Conservation (phyloP, 2,329 filamentous ascomycete species). For the Ophiostoma triangulosporum region DNA sequence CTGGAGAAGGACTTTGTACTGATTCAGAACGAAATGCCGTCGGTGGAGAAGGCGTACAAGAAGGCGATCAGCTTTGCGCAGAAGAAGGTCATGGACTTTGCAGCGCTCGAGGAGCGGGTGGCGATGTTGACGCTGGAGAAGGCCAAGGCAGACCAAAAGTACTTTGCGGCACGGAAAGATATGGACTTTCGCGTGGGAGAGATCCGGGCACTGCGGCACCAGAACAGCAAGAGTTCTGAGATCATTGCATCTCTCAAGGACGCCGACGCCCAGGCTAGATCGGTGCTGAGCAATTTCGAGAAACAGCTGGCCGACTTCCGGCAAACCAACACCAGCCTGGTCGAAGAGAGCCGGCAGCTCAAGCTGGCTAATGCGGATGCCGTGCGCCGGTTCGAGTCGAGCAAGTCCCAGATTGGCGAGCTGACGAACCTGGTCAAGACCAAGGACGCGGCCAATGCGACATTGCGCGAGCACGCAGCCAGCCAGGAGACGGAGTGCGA, state of each 20-base stretch:
- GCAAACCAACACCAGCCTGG: slow-evolving; percentile 59
- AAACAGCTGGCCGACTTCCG: slow-evolving; percentile 79
- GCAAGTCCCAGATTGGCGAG: slow-evolving; percentile 64
- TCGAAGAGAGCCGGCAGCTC: slow-evolving; percentile 59
- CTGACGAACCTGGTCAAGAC: slow-evolving; percentile 59
- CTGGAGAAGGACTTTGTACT: slow-evolving; percentile 70
- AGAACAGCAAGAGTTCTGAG: slow-evolving; percentile 83
- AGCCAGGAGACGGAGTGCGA: slow-evolving; percentile 64
- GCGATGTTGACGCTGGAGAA: slow-evolving; percentile 71
- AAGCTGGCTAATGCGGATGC: slow-evolving; percentile 61
- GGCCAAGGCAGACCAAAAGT: slow-evolving; percentile 93
- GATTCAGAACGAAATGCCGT: slow-evolving; percentile 75
- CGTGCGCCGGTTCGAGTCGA: slow-evolving; percentile 52
- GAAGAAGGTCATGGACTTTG: slow-evolving; percentile 73
- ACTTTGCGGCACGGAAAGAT: slow-evolving; percentile 88
- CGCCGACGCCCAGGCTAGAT: slow-evolving; percentile 62
- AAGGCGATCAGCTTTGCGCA: slow-evolving; percentile 73
- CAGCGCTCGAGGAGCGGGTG: slow-evolving; percentile 64
- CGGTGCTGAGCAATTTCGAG: slow-evolving; percentile 69
- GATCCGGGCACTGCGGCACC: slow-evolving; percentile 61
- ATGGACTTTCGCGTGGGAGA: slow-evolving; percentile 77
- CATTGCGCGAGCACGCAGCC: slow-evolving; percentile 42
- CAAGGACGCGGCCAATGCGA: slow-evolving; percentile 52
- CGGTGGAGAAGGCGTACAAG: slow-evolving; percentile 83
- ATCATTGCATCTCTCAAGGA: slow-evolving; percentile 92